Base-by-base conservation (phyloP, 2,329 filamentous ascomycete species). In the Albophoma yamanashiensis region DNA sequence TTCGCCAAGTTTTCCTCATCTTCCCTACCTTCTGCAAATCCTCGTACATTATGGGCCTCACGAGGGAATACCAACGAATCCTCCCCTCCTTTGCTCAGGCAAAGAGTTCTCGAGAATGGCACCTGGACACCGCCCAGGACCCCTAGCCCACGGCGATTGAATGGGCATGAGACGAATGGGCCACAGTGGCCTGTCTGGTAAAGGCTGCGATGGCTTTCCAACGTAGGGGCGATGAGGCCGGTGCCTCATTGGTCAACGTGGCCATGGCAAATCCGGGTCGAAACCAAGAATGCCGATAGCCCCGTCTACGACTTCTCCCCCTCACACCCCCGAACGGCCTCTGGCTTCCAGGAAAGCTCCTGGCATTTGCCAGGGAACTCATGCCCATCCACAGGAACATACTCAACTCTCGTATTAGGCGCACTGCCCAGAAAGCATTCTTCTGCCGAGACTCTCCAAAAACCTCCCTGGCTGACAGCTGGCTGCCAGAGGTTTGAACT, bases 131-230 rank as follows among this genome's bases (percentile, higher is more conserved):
- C 20, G 17, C 14, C 50, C 31, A 34, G 17, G 50, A n/a, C 17
- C 27, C 17, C 9, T 17, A 11, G 27, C 11, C 17, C 27, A n/a
- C 31, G 27, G 22, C 31, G 31, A 36, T 20, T 6, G 27, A 36
- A 36, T n/a, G 17, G 31, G 27, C 9, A 53, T 53, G 50, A 8
- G 17, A 36, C 14, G 31, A n/a, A 9, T 31, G n/a, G 17, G 27
- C 17, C 31, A 22, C 20, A 9, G 17, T 36, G 50, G 17, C 17
- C 4, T 36, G 27, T 52, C 27, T n/a, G 50, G n/a, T 38, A 60
- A 50, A 61, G 58, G 47, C 57, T 58, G 62, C 53, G 53, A 56
- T 40, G 43, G 43, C 39, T 61, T 60, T 63, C 61, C 56, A 64
- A 64, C 58, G 55, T 47, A 56, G 58, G 31, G 58, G 56, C 56